Base-by-base conservation (phyloP, 306 rosid genomes). In the Cucurbita maxima region DNA sequence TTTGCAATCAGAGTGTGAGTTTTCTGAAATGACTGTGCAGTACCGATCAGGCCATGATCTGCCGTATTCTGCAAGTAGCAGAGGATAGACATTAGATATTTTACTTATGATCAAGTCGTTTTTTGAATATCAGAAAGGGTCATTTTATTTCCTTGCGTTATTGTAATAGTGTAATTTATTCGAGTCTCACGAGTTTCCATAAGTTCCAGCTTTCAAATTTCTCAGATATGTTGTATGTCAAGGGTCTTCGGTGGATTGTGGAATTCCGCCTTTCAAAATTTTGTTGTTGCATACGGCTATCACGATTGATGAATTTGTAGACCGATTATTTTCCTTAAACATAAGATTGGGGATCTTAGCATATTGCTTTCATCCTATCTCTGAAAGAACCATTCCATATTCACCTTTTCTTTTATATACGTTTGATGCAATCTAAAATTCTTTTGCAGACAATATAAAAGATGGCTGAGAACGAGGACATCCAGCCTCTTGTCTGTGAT, bases 401-500 rank as follows among this genome's bases (percentile, higher is more conserved):
- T 72, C 38, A n/a, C 15, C n/a, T 55, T 72, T 72, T 56, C 41
- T 56, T 56, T 73, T 54, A 20, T 15, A 25, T 16, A 51, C 8
- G 41, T 50, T 68, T 70, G 58, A 70, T 70, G 74, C n/a, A 16
- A 48, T 70, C 41, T 8, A 34, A 14, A 4, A 13, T 60, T 58
- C 40, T 10, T 19, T 75, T 58, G 75, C 76, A 79, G 74, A 48
- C 30, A 70, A 52, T 75, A 59, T 75, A 79, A 75, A 70, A 75
- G 73, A 79, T 79, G 82, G 82, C 82, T 20, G 82, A 79, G 3
- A 43, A 54, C 52, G 82, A 79, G 73, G 82, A 79, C 22, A 79
- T 79, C 75, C 82, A 79, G 76, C 82, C 82, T 41, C 82, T 79
- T 45, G 82, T 79, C 58, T 79, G 82, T 51, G 82, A 76, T 76